Base-by-base conservation (phyloP, 1,284 basidiomycete species). In the Xerocomus minutiporus region DNA sequence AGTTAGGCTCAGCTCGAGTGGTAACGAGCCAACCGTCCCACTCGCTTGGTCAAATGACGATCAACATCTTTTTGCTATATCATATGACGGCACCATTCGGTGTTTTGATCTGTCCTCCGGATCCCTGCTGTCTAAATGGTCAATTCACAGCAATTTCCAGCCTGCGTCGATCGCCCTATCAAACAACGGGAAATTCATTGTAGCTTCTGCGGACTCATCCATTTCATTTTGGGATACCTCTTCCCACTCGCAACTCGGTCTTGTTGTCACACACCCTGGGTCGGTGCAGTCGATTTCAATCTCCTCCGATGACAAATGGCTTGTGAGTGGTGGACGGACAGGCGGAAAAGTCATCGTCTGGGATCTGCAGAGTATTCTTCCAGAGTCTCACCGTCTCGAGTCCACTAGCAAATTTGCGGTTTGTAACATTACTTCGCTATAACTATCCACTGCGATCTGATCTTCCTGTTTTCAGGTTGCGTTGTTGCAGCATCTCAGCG, bases 1-100 rank as follows among this genome's bases (percentile, higher is more conserved):
- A 20, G 49, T 52, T 11, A 52, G 12, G 34, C 32, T 54, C 44
- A 54, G 49, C 17, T 52, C 52, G 15, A 34, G 28, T 26, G 48
- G 49, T n/a, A 52, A 54, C 8, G 44, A 58, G 31, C 56, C 56
- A 15, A 58, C 51, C 1, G 12, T 41, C 23, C 55, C 56, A 5
- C 49, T 57, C 4, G 56, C 51, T 39, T 57, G 56, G 56, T 57
- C 56, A 23, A 46, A 26, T 23, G 49, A 58, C 8, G 56, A 55
- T 28, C 43, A 20, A n/a, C 51, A 40, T 8, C 34, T 57, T 20
- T 57, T 58, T 34, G 43, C 25, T n/a, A 40, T 38, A 31, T 57
- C 56, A 2, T 17, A 44, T 17, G 46, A 54, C 12, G 51, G 56
- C 26, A 35, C 50, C 4, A 54, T 57, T 28, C 48, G 32, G 15